Percentiles rank a stretch among this genome's conserved stretches.
Conservation (phyloP, 106 monocot species). For the Dendrobium huoshanense region DNA sequence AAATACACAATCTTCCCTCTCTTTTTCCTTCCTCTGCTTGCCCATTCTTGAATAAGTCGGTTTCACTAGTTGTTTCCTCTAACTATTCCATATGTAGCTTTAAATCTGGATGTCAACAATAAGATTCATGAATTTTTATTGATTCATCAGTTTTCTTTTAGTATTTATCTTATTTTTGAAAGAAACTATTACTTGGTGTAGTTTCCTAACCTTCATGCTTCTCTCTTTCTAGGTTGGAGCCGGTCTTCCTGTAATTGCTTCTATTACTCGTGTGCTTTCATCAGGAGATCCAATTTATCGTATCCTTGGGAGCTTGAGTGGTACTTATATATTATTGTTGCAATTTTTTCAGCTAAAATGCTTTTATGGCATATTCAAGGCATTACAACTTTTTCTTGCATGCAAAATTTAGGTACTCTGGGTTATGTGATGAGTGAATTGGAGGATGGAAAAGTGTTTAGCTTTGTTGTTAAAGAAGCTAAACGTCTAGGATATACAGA, state of each 20-base stretch:
- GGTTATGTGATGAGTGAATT: conserved; percentile 99
- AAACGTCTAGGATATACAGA: conserved; percentile 90
- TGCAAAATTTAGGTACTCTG: conserved; percentile 58
- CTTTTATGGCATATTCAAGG: background rate
- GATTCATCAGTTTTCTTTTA: background rate
- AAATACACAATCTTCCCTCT: too few species aligned
- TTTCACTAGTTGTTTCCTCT: background rate
- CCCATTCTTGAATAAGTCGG: too few species aligned
- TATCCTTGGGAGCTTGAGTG: conserved; percentile 93
- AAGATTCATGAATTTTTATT: background rate
- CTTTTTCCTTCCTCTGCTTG: too few species aligned
- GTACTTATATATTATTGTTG: conserved; percentile 25
- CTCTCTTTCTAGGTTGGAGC: conserved; percentile 75
- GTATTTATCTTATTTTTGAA: conserved; percentile 3
- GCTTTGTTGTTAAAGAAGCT: conserved; percentile 78
- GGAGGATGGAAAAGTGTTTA: conserved; percentile 79
- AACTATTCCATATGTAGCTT: background rate
- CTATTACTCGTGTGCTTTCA: conserved; percentile 67
- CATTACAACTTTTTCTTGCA: background rate
- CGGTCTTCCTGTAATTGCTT: conserved; percentile 93
- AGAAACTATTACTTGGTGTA: background rate
- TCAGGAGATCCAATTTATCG: conserved; percentile 83
- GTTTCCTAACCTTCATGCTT: background rate
- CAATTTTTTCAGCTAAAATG: background rate
- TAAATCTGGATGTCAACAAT: background rate